Conservation (phyloP, 2,329 filamentous ascomycete species). For the Fusarium anguioides region DNA sequence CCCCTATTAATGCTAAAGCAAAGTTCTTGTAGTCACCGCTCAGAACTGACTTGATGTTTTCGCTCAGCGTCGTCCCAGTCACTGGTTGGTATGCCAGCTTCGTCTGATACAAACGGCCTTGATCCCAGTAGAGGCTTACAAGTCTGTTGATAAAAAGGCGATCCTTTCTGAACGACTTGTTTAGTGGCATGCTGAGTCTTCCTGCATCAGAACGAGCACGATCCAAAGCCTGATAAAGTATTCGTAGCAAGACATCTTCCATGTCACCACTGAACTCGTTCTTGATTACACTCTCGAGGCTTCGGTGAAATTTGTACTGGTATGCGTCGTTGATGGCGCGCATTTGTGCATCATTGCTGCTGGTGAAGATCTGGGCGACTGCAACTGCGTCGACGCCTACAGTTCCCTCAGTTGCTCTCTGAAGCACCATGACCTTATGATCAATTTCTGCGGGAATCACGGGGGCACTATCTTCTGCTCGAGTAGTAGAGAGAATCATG, state of each 20-base stretch:
- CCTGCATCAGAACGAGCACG: conserved; percentile 42
- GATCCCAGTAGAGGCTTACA: conserved; percentile 50
- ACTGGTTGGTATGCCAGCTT: conserved; percentile 70
- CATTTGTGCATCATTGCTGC: conserved; percentile 49
- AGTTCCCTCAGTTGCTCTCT: conserved; percentile 48
- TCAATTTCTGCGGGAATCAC: conserved; percentile 48
- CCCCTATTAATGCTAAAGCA: conserved; percentile 46
- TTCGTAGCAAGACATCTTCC: conserved; percentile 49
- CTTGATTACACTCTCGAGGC: conserved; percentile 49
- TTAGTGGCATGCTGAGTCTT: conserved; percentile 42
- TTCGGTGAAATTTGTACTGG: conserved; percentile 49
- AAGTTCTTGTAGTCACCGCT: conserved; percentile 47
- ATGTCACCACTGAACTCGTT: conserved; percentile 51
- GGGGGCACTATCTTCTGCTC: conserved; percentile 46
- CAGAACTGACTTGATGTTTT: conserved; percentile 43
- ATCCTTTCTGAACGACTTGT: conserved; percentile 46
- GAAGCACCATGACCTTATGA: conserved; percentile 48
- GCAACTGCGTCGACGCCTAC: conserved; percentile 47
- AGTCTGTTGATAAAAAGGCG: conserved; percentile 49
- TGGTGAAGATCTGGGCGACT: conserved; percentile 49
- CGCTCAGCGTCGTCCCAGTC: conserved; percentile 62
- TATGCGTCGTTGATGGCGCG: conserved; percentile 47
- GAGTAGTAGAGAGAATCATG: conserved; percentile 47
- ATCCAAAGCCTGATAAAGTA: conserved; percentile 43
- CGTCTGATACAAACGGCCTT: conserved; percentile 40